phyloP scores from a whole-genome alignment of 1,284 basidiomycete species.

The Crucibulum parvulum region DNA sequence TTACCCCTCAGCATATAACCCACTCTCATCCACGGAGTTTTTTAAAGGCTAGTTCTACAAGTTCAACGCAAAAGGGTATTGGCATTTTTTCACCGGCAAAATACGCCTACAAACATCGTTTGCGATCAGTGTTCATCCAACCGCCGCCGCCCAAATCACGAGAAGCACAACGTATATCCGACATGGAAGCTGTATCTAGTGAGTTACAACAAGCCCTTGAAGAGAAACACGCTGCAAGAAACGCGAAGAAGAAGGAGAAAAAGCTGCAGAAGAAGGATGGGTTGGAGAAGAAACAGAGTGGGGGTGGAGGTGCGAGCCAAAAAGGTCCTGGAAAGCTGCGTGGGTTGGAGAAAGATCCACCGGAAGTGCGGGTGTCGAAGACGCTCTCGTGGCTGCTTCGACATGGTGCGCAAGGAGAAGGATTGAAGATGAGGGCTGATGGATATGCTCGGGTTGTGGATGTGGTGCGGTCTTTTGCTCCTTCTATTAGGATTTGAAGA shows the following conservation, averaged over 20 bases:
- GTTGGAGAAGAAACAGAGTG: conserved; percentile 2
- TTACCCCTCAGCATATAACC: too few species aligned
- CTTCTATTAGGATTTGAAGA: not conserved
- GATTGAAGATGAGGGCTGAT: conserved; percentile 76
- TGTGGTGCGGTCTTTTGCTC: conserved; percentile 58
- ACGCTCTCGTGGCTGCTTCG: conserved; percentile 86
- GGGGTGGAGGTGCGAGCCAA: conserved; percentile 7
- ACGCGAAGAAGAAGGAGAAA: conserved; percentile 13
- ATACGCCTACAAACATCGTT: too few species aligned
- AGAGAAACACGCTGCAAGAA: not conserved
- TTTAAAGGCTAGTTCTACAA: too few species aligned
- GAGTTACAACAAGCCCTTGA: not conserved
- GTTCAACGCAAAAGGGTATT: too few species aligned
- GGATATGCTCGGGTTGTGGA: conserved; percentile 82
- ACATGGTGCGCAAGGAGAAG: conserved; percentile 83
- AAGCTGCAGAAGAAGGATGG: not conserved
- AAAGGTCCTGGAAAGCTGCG: conserved; percentile 42
- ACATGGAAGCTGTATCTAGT: not conserved
- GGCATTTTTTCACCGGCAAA: too few species aligned
- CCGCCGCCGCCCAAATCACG: too few species aligned
- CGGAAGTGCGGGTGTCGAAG: conserved; percentile 69
- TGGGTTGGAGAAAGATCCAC: conserved; percentile 57
- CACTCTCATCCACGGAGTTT: too few species aligned
- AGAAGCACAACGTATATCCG: not conserved
- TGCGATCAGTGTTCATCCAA: too few species aligned